Percentiles rank a stretch among this genome's conserved stretches.
These are phyloP conservation scores for Cucurbitaria berberidis DNA, from an alignment of 2,329 filamentous ascomycete species.

Conservation along the genomic window DNA sequence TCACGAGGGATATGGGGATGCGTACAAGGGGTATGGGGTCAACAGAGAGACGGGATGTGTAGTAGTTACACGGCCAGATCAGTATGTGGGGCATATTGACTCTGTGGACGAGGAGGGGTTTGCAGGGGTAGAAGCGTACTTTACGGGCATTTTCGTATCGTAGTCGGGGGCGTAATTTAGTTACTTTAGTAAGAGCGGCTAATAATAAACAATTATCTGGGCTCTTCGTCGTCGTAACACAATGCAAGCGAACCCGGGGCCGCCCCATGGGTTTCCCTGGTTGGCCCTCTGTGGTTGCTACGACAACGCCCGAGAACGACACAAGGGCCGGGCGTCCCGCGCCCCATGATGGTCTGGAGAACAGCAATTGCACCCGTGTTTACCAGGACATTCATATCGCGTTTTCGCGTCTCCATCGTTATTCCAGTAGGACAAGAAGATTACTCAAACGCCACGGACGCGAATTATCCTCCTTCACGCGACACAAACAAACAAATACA, in stretches of 20 bases:
- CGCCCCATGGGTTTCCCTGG: constrained; percentile 10
- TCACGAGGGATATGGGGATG: constrained; percentile 52
- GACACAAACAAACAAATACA: constrained; percentile 11
- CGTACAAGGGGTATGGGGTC: constrained; percentile 66
- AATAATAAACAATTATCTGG: not conserved
- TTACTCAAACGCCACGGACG: constrained; percentile 4
- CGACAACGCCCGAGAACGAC: constrained; percentile 14
- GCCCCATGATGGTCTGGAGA: constrained; percentile 7
- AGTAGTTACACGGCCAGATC: constrained; percentile 69
- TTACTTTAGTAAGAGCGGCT: too few relatives aligned
- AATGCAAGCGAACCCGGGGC: constrained; percentile 10
- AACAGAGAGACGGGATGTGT: constrained; percentile 62
- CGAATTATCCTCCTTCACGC: not conserved
- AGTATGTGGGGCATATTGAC: constrained; percentile 63
- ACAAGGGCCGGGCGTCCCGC: constrained; percentile 14
- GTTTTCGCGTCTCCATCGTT: constrained; percentile 18
- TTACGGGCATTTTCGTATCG: constrained; percentile 35
- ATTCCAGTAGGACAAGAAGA: constrained; percentile 5
- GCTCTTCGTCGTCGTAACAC: not conserved
- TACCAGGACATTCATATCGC: constrained; percentile 23
- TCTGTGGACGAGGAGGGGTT: constrained; percentile 42
- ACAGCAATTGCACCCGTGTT: constrained; percentile 16
- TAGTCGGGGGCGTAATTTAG: constrained; percentile 3
- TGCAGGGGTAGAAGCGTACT: constrained; percentile 40
- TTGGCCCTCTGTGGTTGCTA: constrained; percentile 8